phyloP scores from a whole-genome alignment of 495 filamentous ascomycete genomes.

The Podospora appendiculata region DNA sequence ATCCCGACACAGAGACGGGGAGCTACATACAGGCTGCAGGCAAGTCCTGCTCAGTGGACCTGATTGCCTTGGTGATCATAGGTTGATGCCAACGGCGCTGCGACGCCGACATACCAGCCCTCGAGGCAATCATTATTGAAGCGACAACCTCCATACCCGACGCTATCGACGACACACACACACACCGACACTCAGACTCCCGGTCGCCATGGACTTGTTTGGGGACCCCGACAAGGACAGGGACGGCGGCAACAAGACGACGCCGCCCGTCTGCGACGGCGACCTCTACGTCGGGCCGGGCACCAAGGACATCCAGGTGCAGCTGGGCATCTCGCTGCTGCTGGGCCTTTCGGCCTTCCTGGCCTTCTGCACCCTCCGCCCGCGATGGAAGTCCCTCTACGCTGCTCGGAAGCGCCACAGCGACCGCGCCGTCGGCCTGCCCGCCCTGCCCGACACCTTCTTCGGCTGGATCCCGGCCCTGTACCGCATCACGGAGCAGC shows the following conservation, averaged over 20 bases:
- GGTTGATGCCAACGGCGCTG: too few species aligned
- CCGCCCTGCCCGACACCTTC: conserved; percentile 75
- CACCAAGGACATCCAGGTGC: conserved; percentile 38
- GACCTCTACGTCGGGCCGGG: conserved; percentile 24
- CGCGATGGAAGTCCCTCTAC: conserved; percentile 89
- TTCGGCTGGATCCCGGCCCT: conserved; percentile 92
- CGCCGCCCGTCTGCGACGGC: conserved; percentile 14
- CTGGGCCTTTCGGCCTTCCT: conserved; percentile 45
- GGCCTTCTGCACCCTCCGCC: conserved; percentile 61
- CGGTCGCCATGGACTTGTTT: conserved; percentile 13
- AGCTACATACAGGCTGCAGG: too few species aligned
- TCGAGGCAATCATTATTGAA: too few species aligned
- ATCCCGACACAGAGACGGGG: too few species aligned
- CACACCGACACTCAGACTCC: neutral
- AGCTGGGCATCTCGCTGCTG: conserved; percentile 44
- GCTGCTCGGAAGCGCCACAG: conserved; percentile 73
- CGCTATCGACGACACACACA: neutral
- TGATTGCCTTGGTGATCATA: too few species aligned
- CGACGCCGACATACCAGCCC: too few species aligned
- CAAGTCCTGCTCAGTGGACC: too few species aligned
- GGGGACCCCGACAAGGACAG: conserved; percentile 9
- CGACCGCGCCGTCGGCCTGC: conserved; percentile 63
- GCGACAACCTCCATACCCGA: too few species aligned
- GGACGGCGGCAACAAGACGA: conserved; percentile 5
- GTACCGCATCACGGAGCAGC: conserved; percentile 81